Percentiles rank a stretch among this genome's conserved stretches.
These are phyloP conservation scores for Aspergillus oerlinghausenensis DNA, from an alignment of 2,329 filamentous ascomycete genomes.

Conservation along the genomic window DNA sequence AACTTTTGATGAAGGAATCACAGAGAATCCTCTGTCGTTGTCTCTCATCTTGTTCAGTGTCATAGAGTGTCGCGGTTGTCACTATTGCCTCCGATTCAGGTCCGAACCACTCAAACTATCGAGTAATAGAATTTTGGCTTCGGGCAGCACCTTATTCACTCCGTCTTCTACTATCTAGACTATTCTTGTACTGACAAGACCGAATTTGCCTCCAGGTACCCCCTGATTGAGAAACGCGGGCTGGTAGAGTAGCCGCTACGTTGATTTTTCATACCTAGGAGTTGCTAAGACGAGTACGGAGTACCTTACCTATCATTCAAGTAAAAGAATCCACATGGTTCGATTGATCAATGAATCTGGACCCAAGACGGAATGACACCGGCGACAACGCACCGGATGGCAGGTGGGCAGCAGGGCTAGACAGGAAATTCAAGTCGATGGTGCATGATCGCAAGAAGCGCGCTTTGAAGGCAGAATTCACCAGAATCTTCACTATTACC, in stretches of 20 bases:
- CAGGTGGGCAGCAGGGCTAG: neutral
- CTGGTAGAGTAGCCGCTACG: no score
- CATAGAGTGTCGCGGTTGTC: neutral
- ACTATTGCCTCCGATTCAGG: neutral
- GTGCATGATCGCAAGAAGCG: neutral
- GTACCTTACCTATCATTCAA: neutral
- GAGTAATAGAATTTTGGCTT: neutral
- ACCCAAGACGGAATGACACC: neutral
- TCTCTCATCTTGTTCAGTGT: neutral
- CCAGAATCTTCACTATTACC: constrained; percentile 9
- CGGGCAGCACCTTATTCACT: neutral
- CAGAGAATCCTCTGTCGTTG: neutral
- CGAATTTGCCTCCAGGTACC: neutral
- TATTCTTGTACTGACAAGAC: neutral
- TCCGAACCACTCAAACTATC: neutral
- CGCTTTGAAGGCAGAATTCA: neutral
- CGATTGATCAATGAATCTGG: neutral
- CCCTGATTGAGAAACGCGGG: neutral
- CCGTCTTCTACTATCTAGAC: neutral
- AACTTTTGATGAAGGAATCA: neutral
- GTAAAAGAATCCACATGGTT: neutral
- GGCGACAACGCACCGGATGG: neutral
- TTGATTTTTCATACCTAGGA: neutral
- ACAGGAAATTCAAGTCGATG: neutral
- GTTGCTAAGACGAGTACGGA: neutral